Percentiles rank a stretch among this genome's conserved stretches.
These are phyloP conservation scores for Zanthoxylum bungeanum DNA, from an alignment of 345 rosid genomes.

Conservation along the genomic window DNA sequence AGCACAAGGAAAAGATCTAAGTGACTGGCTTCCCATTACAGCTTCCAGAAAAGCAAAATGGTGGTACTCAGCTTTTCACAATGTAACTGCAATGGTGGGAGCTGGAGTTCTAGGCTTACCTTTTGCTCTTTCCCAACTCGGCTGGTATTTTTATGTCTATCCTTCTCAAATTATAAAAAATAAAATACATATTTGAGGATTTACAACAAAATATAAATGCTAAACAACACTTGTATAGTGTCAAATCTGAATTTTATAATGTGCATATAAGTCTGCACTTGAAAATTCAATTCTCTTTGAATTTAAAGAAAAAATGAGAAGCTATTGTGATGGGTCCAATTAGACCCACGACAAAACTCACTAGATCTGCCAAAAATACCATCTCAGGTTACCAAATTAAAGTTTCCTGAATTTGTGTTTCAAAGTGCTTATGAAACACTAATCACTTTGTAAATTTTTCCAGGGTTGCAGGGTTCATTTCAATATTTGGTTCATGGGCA, in stretches of 20 bases:
- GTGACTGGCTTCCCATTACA: constrained; percentile 36
- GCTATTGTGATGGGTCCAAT: no score
- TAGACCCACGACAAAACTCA: no score
- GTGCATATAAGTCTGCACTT: not conserved
- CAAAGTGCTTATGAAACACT: not conserved
- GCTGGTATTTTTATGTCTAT: constrained; percentile 25
- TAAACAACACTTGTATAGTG: not conserved
- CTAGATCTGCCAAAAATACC: no score
- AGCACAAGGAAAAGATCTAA: not conserved
- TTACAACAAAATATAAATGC: no score
- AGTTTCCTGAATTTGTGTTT: no score
- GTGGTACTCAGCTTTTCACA: constrained; percentile 39
- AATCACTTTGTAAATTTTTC: not conserved
- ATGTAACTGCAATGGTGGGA: constrained; percentile 41
- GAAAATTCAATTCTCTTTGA: no score
- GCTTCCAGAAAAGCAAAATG: constrained; percentile 36
- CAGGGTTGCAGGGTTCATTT: constrained; percentile 17
- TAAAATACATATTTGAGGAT: no score
- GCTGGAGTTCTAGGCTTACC: constrained; percentile 39
- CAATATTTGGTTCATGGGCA: constrained; percentile 22
- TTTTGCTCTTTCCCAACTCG: constrained; percentile 33
- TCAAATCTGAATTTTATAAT: no score
- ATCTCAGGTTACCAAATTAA: no score
- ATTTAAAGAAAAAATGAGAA: no score
- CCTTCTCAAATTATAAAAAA: not conserved